phyloP scores from a whole-genome alignment of 116 monocot genomes.

The Zostera marina region DNA sequence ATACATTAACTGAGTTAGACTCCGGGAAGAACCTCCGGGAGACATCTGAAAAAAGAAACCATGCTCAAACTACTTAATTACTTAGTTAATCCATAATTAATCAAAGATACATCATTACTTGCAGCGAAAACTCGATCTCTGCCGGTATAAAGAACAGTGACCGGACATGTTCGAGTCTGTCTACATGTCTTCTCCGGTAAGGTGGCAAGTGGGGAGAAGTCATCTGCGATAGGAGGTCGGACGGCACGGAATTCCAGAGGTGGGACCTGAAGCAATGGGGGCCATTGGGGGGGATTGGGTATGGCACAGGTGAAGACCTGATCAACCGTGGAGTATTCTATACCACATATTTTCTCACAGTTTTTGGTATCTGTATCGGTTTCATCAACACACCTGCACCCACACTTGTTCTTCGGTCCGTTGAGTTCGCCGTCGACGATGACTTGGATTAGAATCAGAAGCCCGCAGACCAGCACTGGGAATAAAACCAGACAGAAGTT shows the following conservation, averaged over 20 bases:
- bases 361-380: slow-evolving; percentile 2
- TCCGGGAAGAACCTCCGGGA: not conserved
- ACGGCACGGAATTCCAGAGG: slow-evolving; percentile 1
- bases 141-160: slow-evolving; percentile 11
- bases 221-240: not conserved
- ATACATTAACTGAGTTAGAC: not conserved
- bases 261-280: slow-evolving; percentile 10
- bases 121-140: not conserved
- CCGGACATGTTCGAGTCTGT: slow-evolving; percentile 1
- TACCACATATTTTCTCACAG: slow-evolving; percentile 1
- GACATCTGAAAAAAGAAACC: not conserved
- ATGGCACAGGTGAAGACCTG: not conserved
- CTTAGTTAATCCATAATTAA: too few species aligned
- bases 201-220: not conserved
- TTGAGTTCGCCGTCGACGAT: not conserved
- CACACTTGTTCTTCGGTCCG: not conserved
- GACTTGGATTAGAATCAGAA: slow-evolving; percentile 1
- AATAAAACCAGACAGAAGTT: slow-evolving; percentile 5
- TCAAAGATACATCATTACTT: too few species aligned
- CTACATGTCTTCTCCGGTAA: slow-evolving; percentile 13
- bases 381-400: slow-evolving; percentile 2
- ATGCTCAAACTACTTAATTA: too few species aligned
- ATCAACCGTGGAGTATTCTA: slow-evolving; percentile 1
- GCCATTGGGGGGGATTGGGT: slow-evolving; percentile 7
- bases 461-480: slow-evolving; percentile 5